Evolutionary conservation across 2,329 filamentous ascomycete species (phyloP).

Genomic region (Fusarium equiseti): DNA sequence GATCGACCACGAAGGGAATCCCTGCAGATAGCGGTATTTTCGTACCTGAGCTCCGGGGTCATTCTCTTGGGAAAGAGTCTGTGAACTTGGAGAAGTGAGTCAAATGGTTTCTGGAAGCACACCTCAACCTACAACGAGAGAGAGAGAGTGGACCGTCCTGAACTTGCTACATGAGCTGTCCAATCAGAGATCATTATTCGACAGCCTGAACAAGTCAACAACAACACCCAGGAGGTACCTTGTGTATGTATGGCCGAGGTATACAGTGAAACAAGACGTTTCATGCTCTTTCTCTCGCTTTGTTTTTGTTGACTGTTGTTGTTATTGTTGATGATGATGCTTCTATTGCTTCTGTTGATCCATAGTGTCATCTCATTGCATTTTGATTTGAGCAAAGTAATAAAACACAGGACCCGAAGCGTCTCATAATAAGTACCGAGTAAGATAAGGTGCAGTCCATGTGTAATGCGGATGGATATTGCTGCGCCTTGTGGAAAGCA

Average conservation of each 20-base stretch:
- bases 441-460: neutral
- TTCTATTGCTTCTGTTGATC: constrained; percentile 14
- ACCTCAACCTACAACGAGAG: constrained; percentile 24
- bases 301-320: constrained; percentile 34
- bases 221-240: neutral
- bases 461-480: constrained; percentile 20
- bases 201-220: constrained; percentile 9
- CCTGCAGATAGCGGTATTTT: constrained; percentile 40
- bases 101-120: constrained; percentile 46
- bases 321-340: constrained; percentile 6
- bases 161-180: constrained; percentile 27
- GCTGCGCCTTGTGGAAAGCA: constrained; percentile 15
- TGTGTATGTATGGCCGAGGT: constrained; percentile 17
- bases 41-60: constrained; percentile 26
- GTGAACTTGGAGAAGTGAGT: constrained; percentile 13
- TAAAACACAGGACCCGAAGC: constrained; percentile 17
- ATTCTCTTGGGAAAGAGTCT: neutral
- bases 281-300: constrained; percentile 12
- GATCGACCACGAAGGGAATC: constrained; percentile 40
- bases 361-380: constrained; percentile 5
- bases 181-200: constrained; percentile 29
- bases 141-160: constrained; percentile 24
- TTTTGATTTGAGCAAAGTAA: constrained; percentile 23
- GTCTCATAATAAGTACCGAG: constrained; percentile 9
- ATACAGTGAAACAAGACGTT: constrained; percentile 17